Evolutionary conservation across 2,329 filamentous ascomycete species (phyloP).

Genomic region (Nannizzia gypsea): DNA sequence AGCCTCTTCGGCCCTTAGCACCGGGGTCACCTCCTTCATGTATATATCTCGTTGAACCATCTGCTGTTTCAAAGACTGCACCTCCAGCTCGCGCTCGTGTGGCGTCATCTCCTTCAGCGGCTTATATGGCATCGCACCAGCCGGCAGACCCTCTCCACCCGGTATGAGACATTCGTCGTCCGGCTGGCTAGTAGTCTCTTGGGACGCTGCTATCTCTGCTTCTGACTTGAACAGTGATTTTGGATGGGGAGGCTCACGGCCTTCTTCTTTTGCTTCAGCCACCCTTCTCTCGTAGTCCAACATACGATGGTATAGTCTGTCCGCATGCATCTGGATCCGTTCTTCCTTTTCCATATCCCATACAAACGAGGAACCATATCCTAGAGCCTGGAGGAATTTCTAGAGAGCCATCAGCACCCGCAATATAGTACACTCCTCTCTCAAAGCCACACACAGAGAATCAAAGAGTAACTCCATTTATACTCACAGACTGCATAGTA

Average conservation of each 20-base stretch:
- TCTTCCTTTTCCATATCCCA: slow-evolving; percentile 61
- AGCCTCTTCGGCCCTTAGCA: slow-evolving; percentile 28
- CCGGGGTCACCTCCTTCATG: slow-evolving; percentile 25
- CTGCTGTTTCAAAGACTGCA: slow-evolving; percentile 29
- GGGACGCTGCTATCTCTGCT: slow-evolving; percentile 10
- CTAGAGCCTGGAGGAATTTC: slow-evolving; percentile 81
- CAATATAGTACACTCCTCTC: neutral
- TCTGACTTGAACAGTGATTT: slow-evolving; percentile 35
- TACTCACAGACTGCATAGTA: slow-evolving; percentile 64
- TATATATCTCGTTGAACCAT: slow-evolving; percentile 29
- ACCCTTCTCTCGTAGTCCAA: slow-evolving; percentile 65
- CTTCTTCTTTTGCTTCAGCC: slow-evolving; percentile 44
- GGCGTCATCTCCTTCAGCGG: slow-evolving; percentile 33
- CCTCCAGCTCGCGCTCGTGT: slow-evolving; percentile 37
- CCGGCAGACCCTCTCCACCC: slow-evolving; percentile 26
- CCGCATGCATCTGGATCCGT: slow-evolving; percentile 89
- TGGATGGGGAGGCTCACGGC: slow-evolving; percentile 32
- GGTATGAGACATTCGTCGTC: slow-evolving; percentile 24
- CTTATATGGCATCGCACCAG: slow-evolving; percentile 27
- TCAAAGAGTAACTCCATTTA: neutral
- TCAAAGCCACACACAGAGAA: too few species aligned
- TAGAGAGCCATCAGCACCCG: slow-evolving; percentile 24
- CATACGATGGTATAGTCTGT: slow-evolving; percentile 80
- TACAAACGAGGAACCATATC: slow-evolving; percentile 62
- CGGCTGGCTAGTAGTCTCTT: slow-evolving; percentile 9